Base-by-base conservation (phyloP, 495 filamentous ascomycete species). In the Glarea lozoyensis region DNA sequence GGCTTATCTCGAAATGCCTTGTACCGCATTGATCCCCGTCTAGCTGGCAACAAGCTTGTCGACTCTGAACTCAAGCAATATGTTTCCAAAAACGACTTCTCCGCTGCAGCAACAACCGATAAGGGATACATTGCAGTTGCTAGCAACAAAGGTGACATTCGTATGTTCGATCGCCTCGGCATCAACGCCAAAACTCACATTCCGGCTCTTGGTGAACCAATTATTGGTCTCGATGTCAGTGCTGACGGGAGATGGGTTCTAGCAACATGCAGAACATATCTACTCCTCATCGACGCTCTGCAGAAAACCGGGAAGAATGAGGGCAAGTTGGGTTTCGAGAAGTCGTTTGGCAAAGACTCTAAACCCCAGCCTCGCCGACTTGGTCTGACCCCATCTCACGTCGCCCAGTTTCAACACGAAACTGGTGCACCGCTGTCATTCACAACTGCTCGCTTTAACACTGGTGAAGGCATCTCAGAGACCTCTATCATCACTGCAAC, bases 121-220 rank as follows among this genome's bases (percentile, higher is more conserved):
- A 88, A 96, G 62, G 92, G 92, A 12, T 92, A 97, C 54, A 83
- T 98, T 49, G 92, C 93, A 18, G 90, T 98, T 16, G 92, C 89
- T 2, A 94, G 86, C 23, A 93, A 88, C 68, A 98, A 98, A 68
- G 92, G 92, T 46, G 92, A 98, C 56, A 90, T 98, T 41, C 85
- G 92, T 34, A 76, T 98, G 59, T 97, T 97, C 56, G 93, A 98
- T 61, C 84, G 87, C 23, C 76, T 97, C 2, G 93, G 93, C 11
- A 90, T 97, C 64, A 94, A 94, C 54, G 92, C 92, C 13, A 98
- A 98, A 70, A 96, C 92, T 1, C 84, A 89, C 43, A 89, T 98
- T 50, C 92, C 92, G 4, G 90, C 93, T 12, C 80, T 98, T 37
- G 92, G 92, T 42, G 92, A 98, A 56, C 76, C 88, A 29, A 96